A percentile compares a stretch with the other conserved stretches of the same genome.
phyloP scores from a whole-genome alignment of 179 eudicot species.

The Patellifolia procumbens region DNA sequence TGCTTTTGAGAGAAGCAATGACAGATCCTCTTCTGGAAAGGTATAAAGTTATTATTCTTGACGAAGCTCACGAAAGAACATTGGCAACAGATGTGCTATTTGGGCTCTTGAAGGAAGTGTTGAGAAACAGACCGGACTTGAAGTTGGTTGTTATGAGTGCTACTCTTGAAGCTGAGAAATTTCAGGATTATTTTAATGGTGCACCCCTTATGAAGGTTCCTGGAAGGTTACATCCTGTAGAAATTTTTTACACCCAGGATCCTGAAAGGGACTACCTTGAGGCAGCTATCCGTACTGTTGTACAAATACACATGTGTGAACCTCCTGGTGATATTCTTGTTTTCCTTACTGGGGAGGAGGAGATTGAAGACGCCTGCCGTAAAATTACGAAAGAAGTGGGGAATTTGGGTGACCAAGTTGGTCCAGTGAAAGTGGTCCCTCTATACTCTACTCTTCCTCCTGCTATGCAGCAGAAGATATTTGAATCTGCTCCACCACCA shows the following conservation, averaged over 20 bases:
- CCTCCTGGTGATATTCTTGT: slow-evolving; percentile 88
- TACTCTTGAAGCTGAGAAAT: slow-evolving; percentile 98
- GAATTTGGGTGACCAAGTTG: slow-evolving; percentile 77
- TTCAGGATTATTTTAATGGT: slow-evolving; percentile 81
- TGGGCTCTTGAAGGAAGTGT: slow-evolving; percentile 91
- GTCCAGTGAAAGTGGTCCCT: slow-evolving; percentile 92
- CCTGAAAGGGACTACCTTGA: slow-evolving; percentile 98
- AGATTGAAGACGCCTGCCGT: slow-evolving; percentile 94
- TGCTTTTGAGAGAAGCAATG: slow-evolving; percentile 98
- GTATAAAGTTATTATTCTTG: slow-evolving; percentile 91
- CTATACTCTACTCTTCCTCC: slow-evolving; percentile 96
- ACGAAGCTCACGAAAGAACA: slow-evolving; percentile 98
- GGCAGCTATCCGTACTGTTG: slow-evolving; percentile 91
- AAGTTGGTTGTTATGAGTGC: slow-evolving; percentile 99
- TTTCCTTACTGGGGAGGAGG: slow-evolving; percentile 97
- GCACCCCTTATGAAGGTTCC: slow-evolving; percentile 99
- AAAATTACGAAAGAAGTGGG: slow-evolving; percentile 70
- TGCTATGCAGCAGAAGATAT: slow-evolving; percentile 96
- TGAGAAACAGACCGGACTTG: slow-evolving; percentile 82
- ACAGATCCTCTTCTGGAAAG: slow-evolving; percentile 90
- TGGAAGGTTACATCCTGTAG: slow-evolving; percentile 97
- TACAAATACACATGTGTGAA: slow-evolving; percentile 80
- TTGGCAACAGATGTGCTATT: slow-evolving; percentile 95
- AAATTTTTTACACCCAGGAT: slow-evolving; percentile 90
- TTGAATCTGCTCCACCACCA: slow-evolving; percentile 98